Conservation (phyloP, 768 basidiomycete genomes). For the Amanita jacksonii region DNA sequence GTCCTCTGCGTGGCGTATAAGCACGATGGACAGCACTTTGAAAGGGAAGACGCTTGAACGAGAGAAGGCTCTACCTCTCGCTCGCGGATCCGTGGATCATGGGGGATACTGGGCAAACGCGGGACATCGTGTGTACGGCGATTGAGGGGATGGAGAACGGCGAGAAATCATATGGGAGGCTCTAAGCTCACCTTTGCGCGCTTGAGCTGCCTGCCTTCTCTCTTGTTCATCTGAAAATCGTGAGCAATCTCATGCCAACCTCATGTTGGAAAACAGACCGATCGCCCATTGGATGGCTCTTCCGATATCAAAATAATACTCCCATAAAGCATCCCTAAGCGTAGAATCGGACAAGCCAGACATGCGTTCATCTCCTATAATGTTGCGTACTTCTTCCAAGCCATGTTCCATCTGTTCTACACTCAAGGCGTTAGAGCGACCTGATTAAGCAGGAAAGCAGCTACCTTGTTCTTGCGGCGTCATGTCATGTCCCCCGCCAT, state of each 20-base stretch:
- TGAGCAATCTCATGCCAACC: slow-evolving; percentile 7
- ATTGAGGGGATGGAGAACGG: slow-evolving; percentile 22
- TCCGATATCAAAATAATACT: slow-evolving; percentile 79
- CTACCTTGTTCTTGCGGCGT: slow-evolving; percentile 77
- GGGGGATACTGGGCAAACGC: slow-evolving; percentile 12
- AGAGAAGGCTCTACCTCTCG: slow-evolving; percentile 35
- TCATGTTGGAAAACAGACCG: slow-evolving; percentile 37
- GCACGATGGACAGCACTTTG: slow-evolving; percentile 1
- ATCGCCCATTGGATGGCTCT: slow-evolving; percentile 65
- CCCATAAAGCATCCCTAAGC: slow-evolving; percentile 79
- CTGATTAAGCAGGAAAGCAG: neutral
- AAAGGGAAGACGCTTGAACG: slow-evolving; percentile 12
- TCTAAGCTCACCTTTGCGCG: slow-evolving; percentile 80
- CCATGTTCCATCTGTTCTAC: slow-evolving; percentile 62
- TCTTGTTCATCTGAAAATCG: slow-evolving; percentile 54
- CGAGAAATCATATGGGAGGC: slow-evolving; percentile 19
- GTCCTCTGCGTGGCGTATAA: slow-evolving; percentile 9
- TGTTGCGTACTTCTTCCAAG: slow-evolving; percentile 53
- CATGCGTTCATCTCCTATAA: slow-evolving; percentile 56
- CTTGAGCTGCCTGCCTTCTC: slow-evolving; percentile 48
- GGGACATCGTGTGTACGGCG: slow-evolving; percentile 12
- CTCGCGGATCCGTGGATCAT: slow-evolving; percentile 23
- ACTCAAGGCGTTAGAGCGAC: slow-evolving; percentile 6
- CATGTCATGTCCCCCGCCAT: slow-evolving; percentile 72
- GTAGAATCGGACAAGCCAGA: slow-evolving; percentile 65